Evolutionary conservation across 306 rosid species (phyloP), one percentile per base, ranked within the genome.

Genomic region (Pyrus pyrifolia): DNA sequence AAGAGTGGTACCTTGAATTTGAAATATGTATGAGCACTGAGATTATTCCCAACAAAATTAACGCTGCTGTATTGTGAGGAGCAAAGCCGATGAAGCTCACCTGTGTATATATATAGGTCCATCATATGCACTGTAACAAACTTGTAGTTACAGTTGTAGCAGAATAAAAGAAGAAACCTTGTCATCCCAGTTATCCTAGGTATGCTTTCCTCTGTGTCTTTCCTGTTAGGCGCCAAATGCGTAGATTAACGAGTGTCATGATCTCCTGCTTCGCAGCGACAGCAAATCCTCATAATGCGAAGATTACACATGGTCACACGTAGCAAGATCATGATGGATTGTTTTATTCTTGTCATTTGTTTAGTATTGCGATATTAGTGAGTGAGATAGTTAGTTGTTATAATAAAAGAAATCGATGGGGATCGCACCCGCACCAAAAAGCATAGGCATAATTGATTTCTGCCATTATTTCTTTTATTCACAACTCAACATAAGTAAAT

Each of bases 361-460:
- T 0, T 51, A 17, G 21, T 51, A 0, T 15, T 15, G 1, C 3
- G 1, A 51, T 51, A 51, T 0, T 5, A 17, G 8, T 51, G 6
- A 51, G 55, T 51, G 0, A 17, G 0, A 51, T 15, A 49, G 3
- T 15, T 15, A 17, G 55, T 17, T 51, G 8, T 51, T 51, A 5
- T 0, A 51, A 19, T 0, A 0, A 5, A 0, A 6, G 2, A 14
- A 46, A 49, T 15, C 3, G 1, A 14, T 2, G 0, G 3, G 19
- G 7, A 49, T 49, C 2, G 1, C 5, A 49, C 8, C 3, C 0
- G 1, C 55, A 49, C 1, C 55, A 4, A 1, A 49, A 0, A 1
- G 0, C 21, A 0, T 0, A 49, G 8, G 3, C 21, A 5, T 49
- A 49, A 49, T 46, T 46, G 19, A 13, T 46, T 46, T 46, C 5